Evolutionary conservation across 345 rosid species (phyloP).

Genomic region (Ceriops tagal): DNA sequence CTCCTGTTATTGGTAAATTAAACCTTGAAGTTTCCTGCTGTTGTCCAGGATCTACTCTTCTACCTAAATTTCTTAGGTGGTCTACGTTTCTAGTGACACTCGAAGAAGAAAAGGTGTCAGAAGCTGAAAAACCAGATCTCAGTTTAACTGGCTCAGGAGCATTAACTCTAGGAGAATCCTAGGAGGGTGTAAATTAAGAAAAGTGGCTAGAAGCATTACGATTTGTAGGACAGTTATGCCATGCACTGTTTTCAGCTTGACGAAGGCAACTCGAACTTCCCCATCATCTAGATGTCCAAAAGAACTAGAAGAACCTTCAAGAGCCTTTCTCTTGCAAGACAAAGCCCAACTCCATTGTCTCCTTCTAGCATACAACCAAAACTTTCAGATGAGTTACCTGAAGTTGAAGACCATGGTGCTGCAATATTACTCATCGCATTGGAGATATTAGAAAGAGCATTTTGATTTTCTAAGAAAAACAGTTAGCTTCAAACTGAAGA

Average conservation of each 20-base stretch:
- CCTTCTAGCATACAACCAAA: conserved; percentile 51
- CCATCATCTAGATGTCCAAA: conserved; percentile 56
- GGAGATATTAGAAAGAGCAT: too few relatives aligned
- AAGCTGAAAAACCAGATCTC: conserved; percentile 43
- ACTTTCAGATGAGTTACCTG: conserved; percentile 51
- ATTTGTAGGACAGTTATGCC: conserved; percentile 31
- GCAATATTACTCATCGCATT: too few relatives aligned
- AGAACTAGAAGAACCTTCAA: conserved; percentile 74
- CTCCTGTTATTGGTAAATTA: conserved; percentile 42
- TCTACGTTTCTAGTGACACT: conserved; percentile 33
- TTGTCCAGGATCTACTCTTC: conserved; percentile 45
- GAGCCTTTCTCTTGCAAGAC: conserved; percentile 87
- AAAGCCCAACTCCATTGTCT: conserved; percentile 54
- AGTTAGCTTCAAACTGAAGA: too few relatives aligned
- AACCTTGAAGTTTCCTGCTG: conserved; percentile 47
- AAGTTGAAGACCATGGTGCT: too few relatives aligned
- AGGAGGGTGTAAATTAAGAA: conserved; percentile 51
- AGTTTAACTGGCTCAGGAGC: conserved; percentile 42
- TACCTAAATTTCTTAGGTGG: conserved; percentile 34
- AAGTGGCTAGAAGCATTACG: conserved; percentile 56
- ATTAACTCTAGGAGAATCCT: conserved; percentile 35
- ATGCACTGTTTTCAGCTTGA: conserved; percentile 45
- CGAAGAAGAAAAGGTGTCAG: conserved; percentile 45
- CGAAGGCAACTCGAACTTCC: conserved; percentile 50
- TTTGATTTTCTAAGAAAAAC: too few relatives aligned